Percentiles rank a stretch among this genome's conserved stretches.
These are phyloP conservation scores for Lecanosticta acicola DNA, from an alignment of 2,329 filamentous ascomycete genomes.

Conservation along the genomic window DNA sequence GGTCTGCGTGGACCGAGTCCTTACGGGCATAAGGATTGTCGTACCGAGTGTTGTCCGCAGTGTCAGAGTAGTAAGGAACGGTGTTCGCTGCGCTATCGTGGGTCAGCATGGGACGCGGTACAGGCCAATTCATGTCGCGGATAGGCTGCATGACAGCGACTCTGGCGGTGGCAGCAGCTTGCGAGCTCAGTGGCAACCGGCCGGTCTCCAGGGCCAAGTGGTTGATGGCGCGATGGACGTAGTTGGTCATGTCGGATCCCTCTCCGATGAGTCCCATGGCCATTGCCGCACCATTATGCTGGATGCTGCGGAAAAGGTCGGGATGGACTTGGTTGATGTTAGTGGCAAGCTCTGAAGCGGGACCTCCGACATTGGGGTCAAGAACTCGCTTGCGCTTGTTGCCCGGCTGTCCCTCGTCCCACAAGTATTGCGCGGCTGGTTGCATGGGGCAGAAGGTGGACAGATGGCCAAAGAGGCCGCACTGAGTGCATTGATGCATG, in stretches of 20 bases:
- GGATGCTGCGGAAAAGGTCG: conserved; percentile 5
- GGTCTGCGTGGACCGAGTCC: background rate
- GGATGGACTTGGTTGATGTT: conserved; percentile 5
- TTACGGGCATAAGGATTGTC: background rate
- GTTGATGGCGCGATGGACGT: background rate
- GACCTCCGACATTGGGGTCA: background rate
- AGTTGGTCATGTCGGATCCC: background rate
- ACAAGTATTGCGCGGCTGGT: conserved; percentile 8
- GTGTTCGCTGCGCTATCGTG: background rate
- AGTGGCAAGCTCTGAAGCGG: background rate
- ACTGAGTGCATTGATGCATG: conserved; percentile 15
- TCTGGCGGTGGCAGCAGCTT: too few relatives aligned
- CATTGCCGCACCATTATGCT: background rate
- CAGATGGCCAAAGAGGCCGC: conserved; percentile 19
- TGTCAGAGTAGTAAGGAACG: too few relatives aligned
- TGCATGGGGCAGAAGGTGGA: conserved; percentile 20
- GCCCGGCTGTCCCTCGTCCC: background rate
- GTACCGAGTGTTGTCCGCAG: background rate
- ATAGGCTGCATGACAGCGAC: too few relatives aligned
- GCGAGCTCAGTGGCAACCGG: too few relatives aligned
- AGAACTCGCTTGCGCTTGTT: background rate
- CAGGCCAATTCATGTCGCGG: background rate
- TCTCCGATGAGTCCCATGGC: background rate
- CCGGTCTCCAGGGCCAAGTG: too few relatives aligned
- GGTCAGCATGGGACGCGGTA: background rate